phyloP scores from a whole-genome alignment of 768 basidiomycete genomes.

The Leccinum broughii region DNA sequence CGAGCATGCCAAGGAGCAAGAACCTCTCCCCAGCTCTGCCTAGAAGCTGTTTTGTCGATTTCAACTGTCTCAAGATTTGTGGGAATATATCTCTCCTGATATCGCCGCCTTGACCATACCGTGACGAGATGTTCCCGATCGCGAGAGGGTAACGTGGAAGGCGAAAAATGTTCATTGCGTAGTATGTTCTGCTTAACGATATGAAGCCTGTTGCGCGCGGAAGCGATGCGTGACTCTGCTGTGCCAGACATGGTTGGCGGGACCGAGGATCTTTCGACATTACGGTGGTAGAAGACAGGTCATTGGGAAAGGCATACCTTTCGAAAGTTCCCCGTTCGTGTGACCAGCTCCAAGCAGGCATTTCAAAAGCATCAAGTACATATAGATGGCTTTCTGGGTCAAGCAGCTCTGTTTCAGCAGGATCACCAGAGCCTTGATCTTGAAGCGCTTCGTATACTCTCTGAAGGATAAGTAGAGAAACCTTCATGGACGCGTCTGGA shows the following conservation, averaged over 20 bases:
- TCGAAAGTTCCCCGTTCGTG: slow-evolving; percentile 84
- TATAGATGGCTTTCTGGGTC: slow-evolving; percentile 82
- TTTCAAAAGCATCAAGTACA: slow-evolving; percentile 89
- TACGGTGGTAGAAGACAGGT: slow-evolving; percentile 7
- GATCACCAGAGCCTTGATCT: slow-evolving; percentile 51
- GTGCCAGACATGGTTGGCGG: slow-evolving; percentile 76
- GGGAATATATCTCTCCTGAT: slow-evolving; percentile 17
- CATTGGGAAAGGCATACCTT: slow-evolving; percentile 49
- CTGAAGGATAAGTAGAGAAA: slow-evolving; percentile 62
- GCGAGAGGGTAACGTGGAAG: slow-evolving; percentile 87
- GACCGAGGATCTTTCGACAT: slow-evolving; percentile 40
- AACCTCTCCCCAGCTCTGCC: slow-evolving; percentile 90
- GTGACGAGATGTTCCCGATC: slow-evolving; percentile 89
- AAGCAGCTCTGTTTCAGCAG: slow-evolving; percentile 58
- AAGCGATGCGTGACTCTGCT: slow-evolving; percentile 76
- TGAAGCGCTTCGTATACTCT: slow-evolving; percentile 77
- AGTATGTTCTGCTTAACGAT: slow-evolving; percentile 92
- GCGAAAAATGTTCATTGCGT: slow-evolving; percentile 96
- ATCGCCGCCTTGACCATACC: slow-evolving; percentile 43
- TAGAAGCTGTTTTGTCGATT: slow-evolving; percentile 93
- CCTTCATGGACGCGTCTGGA: slow-evolving; percentile 80
- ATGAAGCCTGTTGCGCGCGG: slow-evolving; percentile 81
- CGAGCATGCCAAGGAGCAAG: slow-evolving; percentile 89
- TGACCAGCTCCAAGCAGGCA: slow-evolving; percentile 95
- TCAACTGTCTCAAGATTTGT: slow-evolving; percentile 54